Base-by-base conservation (phyloP, 192 early-diverging fungal genomes). In the Paraglomus occultum region DNA sequence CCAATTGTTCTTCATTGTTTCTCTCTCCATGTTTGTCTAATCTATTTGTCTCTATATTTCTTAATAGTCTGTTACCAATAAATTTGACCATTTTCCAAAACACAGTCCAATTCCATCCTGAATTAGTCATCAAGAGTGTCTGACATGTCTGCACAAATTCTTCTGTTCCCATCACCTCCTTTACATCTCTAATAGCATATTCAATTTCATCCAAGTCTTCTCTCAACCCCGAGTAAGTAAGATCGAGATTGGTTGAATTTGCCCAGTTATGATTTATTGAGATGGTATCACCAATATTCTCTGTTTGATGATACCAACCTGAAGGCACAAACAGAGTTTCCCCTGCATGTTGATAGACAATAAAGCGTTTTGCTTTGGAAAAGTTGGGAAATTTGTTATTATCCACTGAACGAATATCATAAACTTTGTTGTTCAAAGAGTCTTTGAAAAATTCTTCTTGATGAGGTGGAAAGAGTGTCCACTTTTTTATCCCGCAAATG, bases 221-320 rank as follows among this genome's bases (percentile, higher is more conserved):
- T 3, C 48, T n/a, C 12, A 91, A 74, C 0, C 81, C 82, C 5
- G 69, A 68, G 22, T 80, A 78, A 47, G 86, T 71, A 5, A 69
- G 58, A 6, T 66, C 72, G 17, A 91, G 51, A 58, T 88, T 88
- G 46, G 78, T 83, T 50, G 85, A 84, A 65, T 91, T 89, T 10
- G 76, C 71, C 90, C 90, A 91, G 64, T 91, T 91, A 74, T 88
- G 88, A 67, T 91, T 91, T 71, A 91, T 91, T 6, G 88, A 90
- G 44, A 91, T 88, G 0, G 88, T 88, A 43, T 85, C 80, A 45
- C 86, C 87, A 51, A 87, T 76, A 44, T 91, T 91, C 51, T 79
- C 76, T 10, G 90, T 88, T 67, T 89, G 87, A 80, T 91, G 90
- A 75, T 81, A 89, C 90, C 90, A 91, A 11, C 85, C 84, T 4